These are phyloP conservation scores for Pichia gijzeniarum DNA, from an alignment of 805 yeast genomes.

Conservation along the genomic window DNA sequence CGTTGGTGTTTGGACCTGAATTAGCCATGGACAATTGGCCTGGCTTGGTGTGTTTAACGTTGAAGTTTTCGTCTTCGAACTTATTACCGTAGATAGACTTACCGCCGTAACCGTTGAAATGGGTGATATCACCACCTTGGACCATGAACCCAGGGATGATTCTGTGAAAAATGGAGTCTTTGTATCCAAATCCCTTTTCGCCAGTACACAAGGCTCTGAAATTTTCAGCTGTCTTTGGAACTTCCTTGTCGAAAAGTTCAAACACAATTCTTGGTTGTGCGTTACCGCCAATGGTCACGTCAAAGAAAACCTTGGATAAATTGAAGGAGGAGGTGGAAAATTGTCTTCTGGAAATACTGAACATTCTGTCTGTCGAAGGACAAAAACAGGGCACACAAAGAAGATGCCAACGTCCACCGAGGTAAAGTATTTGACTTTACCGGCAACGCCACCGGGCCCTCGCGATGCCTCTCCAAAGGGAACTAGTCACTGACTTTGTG, in stretches of 20 bases:
- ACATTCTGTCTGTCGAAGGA: not conserved
- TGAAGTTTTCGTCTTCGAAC: conserved; percentile 57
- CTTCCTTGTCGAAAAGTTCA: conserved; percentile 76
- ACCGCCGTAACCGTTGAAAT: conserved; percentile 91
- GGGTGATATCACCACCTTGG: conserved; percentile 89
- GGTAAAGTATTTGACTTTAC: too few species aligned
- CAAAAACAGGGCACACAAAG: too few species aligned
- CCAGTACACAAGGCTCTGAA: conserved; percentile 83
- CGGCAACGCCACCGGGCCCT: too few species aligned
- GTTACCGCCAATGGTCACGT: conserved; percentile 44
- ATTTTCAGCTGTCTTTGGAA: conserved; percentile 78
- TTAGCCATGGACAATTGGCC: conserved; percentile 90
- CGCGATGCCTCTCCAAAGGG: not conserved
- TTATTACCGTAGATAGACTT: conserved; percentile 73
- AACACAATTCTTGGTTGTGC: conserved; percentile 54
- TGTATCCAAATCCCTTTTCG: conserved; percentile 90
- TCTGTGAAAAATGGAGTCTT: conserved; percentile 88
- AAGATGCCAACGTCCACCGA: too few species aligned
- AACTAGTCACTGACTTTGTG: too few species aligned
- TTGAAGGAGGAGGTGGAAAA: conserved; percentile 43
- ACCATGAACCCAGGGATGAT: conserved; percentile 95
- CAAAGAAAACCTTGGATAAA: conserved; percentile 49
- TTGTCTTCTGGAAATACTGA: conserved; percentile 32
- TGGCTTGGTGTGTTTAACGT: conserved; percentile 66
- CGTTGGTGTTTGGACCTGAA: conserved; percentile 89